phyloP scores from a whole-genome alignment of 2,329 filamentous ascomycete genomes.

The Didymella glomerata region DNA sequence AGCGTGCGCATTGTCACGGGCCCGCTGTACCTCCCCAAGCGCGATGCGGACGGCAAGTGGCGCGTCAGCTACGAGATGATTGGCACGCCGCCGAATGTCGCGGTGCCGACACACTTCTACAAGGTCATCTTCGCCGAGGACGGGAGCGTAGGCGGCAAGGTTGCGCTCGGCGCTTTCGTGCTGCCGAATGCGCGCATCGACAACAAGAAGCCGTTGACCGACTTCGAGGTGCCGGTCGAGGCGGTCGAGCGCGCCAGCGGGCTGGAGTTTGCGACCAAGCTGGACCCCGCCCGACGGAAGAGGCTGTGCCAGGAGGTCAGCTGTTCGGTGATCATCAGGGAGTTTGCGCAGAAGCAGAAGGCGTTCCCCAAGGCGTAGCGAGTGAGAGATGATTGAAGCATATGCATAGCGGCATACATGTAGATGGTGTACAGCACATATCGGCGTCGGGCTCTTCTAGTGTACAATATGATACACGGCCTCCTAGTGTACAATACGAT shows the following conservation, averaged over 20 bases:
- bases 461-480: constrained; percentile 43
- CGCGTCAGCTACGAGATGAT: constrained; percentile 96
- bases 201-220: constrained; percentile 84
- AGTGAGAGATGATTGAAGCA: background rate
- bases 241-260: constrained; percentile 91
- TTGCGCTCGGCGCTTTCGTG: constrained; percentile 92
- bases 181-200: constrained; percentile 89
- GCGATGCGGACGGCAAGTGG: constrained; percentile 92
- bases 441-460: constrained; percentile 12
- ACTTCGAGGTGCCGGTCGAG: constrained; percentile 96
- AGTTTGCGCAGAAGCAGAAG: constrained; percentile 72
- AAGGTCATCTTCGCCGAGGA: constrained; percentile 98
- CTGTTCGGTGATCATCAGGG: constrained; percentile 83
- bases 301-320: constrained; percentile 85
- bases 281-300: constrained; percentile 77
- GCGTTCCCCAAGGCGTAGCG: constrained; percentile 43
- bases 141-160: constrained; percentile 67
- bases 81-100: constrained; percentile 88
- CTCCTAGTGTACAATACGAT: constrained; percentile 36
- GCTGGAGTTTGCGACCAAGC: constrained; percentile 84
- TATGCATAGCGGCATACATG: constrained; percentile 22
- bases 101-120: constrained; percentile 98
- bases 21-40: constrained; percentile 88
- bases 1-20: constrained; percentile 92
- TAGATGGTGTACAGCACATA: constrained; percentile 1